phyloP scores from a whole-genome alignment of 148 eudicot species.

The Persicaria tinctoria region DNA sequence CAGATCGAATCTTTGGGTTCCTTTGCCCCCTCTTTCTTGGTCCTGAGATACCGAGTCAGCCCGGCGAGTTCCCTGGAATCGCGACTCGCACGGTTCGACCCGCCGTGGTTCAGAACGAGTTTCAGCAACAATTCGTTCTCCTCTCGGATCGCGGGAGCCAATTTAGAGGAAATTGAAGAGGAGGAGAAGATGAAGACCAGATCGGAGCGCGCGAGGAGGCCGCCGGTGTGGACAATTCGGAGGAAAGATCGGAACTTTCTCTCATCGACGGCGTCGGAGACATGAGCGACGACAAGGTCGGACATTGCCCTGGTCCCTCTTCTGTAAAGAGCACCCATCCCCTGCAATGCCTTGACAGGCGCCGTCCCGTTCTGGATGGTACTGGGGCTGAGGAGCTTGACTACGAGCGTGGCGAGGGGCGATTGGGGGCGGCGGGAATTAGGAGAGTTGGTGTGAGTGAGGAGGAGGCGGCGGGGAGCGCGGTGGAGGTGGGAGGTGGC shows the following conservation, averaged over 20 bases:
- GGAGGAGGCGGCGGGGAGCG: constrained; percentile 13
- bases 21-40: constrained; percentile 22
- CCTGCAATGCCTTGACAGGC: constrained; percentile 41
- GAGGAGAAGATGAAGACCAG: constrained; percentile 39
- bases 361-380: background rate
- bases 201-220: constrained; percentile 42
- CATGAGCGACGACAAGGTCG: constrained; percentile 55
- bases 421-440: background rate
- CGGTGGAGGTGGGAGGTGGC: background rate
- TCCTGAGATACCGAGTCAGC: constrained; percentile 31
- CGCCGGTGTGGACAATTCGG: constrained; percentile 30
- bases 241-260: constrained; percentile 34
- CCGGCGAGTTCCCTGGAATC: constrained; percentile 8
- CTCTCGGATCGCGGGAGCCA: constrained; percentile 19
- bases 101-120: constrained; percentile 18
- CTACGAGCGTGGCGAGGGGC: background rate
- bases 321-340: constrained; percentile 55
- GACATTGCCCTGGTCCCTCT: constrained; percentile 51
- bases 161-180: constrained; percentile 8
- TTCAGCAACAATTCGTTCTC: constrained; percentile 42
- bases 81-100: background rate
- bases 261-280: constrained; percentile 22
- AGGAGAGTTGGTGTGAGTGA: background rate
- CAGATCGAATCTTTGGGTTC: constrained; percentile 51
- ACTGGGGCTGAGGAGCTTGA: background rate